These are phyloP conservation scores for Pichia sp. DNA, from an alignment of 1,139 yeast genomes.

Conservation along the genomic window DNA sequence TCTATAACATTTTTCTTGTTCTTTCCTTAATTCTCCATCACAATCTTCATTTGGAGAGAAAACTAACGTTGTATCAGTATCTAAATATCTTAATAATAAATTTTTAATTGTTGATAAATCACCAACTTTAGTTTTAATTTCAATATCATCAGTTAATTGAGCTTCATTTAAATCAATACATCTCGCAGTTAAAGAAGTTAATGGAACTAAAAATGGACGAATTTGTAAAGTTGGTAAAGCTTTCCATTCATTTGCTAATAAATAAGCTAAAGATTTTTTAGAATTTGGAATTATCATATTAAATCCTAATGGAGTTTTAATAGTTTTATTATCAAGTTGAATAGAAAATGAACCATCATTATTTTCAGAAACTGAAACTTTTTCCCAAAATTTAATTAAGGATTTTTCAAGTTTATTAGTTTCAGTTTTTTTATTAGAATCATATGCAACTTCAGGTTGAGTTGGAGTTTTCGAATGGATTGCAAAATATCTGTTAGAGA, in stretches of 20 bases:
- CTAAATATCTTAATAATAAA: slow-evolving; percentile 70
- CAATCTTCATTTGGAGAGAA: slow-evolving; percentile 79
- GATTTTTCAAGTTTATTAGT: slow-evolving; percentile 70
- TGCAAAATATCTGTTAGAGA: slow-evolving; percentile 4
- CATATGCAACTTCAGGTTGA: slow-evolving; percentile 33
- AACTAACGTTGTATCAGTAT: slow-evolving; percentile 87
- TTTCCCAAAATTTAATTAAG: slow-evolving; percentile 77
- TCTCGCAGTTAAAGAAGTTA: slow-evolving; percentile 82
- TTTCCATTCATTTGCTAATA: slow-evolving; percentile 87
- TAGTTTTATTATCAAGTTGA: slow-evolving; percentile 65
- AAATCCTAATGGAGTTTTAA: slow-evolving; percentile 82
- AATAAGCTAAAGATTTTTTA: slow-evolving; percentile 60
- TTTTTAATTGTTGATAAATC: slow-evolving; percentile 47
- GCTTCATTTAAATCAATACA: slow-evolving; percentile 61
- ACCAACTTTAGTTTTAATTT: slow-evolving; percentile 54
- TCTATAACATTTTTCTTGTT: slow-evolving; percentile 68
- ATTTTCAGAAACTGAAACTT: slow-evolving; percentile 44
- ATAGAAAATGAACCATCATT: slow-evolving; percentile 32
- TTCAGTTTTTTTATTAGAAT: slow-evolving; percentile 50
- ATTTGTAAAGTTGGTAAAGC: slow-evolving; percentile 63
- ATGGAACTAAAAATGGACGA: slow-evolving; percentile 75
- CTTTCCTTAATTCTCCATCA: slow-evolving; percentile 71
- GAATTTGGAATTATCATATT: slow-evolving; percentile 55
- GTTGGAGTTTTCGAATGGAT: slow-evolving; percentile 4
- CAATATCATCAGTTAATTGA: slow-evolving; percentile 36